Evolutionary conservation across 176 grass and related monocot genomes (phyloP).

Genomic region (Tillandsia leiboldiana): DNA sequence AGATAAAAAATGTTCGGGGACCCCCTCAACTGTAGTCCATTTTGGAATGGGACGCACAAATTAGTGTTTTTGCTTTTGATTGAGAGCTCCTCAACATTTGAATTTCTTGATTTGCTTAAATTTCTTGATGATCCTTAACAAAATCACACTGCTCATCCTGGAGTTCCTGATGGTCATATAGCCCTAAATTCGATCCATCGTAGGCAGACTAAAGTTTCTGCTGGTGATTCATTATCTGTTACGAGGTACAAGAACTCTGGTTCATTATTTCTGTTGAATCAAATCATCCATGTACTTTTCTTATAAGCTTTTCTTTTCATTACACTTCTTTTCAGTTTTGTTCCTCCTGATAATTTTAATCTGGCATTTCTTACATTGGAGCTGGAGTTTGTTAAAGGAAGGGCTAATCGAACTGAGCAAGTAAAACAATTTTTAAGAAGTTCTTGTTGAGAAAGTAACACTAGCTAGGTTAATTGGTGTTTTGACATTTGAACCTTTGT

Average conservation of each 20-base stretch:
- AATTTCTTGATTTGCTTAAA: too few relatives aligned
- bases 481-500: neutral
- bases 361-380: slow-evolving; percentile 71
- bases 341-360: slow-evolving; percentile 71
- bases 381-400: slow-evolving; percentile 73
- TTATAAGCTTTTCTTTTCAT: neutral
- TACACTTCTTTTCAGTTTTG: slow-evolving; percentile 39
- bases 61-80: too few relatives aligned
- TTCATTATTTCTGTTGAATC: slow-evolving; percentile 5
- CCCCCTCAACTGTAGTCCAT: too few relatives aligned
- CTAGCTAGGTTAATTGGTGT: slow-evolving; percentile 2
- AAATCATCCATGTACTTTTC: slow-evolving; percentile 5
- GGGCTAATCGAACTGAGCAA: slow-evolving; percentile 49
- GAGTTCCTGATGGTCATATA: slow-evolving; percentile 46
- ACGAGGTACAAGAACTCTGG: slow-evolving; percentile 34
- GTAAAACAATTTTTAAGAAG: slow-evolving; percentile 21
- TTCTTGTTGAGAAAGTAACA: neutral
- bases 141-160: slow-evolving; percentile 57
- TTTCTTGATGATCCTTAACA: slow-evolving; percentile 41
- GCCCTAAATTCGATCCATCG: slow-evolving; percentile 90
- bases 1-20: too few relatives aligned
- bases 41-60: too few relatives aligned
- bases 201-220: slow-evolving; percentile 75
- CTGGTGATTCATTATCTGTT: slow-evolving; percentile 71
- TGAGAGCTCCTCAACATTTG: too few relatives aligned